These are phyloP conservation scores for Mycena polygramma DNA, from an alignment of 768 basidiomycete species.

Conservation along the genomic window DNA sequence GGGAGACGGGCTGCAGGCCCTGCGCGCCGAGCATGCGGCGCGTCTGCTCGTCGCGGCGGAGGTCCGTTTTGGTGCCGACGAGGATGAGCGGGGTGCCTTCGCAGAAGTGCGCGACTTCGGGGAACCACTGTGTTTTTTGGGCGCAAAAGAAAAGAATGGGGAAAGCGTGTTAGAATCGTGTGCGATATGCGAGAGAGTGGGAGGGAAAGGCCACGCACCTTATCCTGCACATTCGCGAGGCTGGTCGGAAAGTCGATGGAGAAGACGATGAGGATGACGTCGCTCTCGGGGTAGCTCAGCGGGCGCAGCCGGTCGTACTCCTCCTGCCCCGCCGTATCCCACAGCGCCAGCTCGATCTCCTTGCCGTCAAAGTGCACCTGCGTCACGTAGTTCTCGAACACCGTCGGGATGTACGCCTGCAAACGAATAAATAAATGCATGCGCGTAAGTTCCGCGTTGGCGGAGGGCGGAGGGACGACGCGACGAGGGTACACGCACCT, in stretches of 20 bases:
- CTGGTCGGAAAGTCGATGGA: conserved; percentile 93
- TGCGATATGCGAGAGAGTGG: too few species aligned
- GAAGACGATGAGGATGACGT: conserved; percentile 96
- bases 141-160: not conserved
- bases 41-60: conserved; percentile 89
- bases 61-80: conserved; percentile 94
- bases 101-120: conserved; percentile 94
- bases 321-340: conserved; percentile 98
- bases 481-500: conserved; percentile 64
- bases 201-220: conserved; percentile 60
- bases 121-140: conserved; percentile 80
- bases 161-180: too few species aligned
- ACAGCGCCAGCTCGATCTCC: conserved; percentile 94
- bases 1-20: conserved; percentile 83
- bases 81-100: conserved; percentile 90
- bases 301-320: conserved; percentile 94
- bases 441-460: conserved; percentile 31
- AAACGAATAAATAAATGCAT: too few species aligned
- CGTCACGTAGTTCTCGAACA: conserved; percentile 95
- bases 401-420: conserved; percentile 93
- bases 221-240: conserved; percentile 91
- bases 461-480: not conserved
- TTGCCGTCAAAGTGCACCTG: conserved; percentile 90
- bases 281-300: conserved; percentile 88
- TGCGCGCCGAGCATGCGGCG: conserved; percentile 91